Conservation (phyloP, 2,329 filamentous ascomycete species). For the Ceratocystis colombiana region DNA sequence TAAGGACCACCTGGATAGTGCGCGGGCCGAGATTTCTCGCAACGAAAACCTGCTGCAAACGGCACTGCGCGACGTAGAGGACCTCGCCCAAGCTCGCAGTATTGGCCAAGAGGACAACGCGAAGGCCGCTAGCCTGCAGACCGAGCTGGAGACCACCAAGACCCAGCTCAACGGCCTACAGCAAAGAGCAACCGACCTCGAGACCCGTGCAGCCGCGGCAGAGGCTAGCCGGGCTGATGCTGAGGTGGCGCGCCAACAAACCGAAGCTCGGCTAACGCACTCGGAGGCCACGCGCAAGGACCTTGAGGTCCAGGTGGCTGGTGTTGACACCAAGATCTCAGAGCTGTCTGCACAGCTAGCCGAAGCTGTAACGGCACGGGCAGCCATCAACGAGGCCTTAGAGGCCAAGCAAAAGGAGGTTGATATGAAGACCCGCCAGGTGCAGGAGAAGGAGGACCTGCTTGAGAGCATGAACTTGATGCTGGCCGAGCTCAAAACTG, state of each 20-base stretch:
- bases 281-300: slow-evolving; percentile 24
- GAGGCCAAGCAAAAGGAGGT: slow-evolving; percentile 37
- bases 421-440: slow-evolving; percentile 33
- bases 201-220: slow-evolving; percentile 21
- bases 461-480: slow-evolving; percentile 43
- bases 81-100: slow-evolving; percentile 27
- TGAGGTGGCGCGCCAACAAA: slow-evolving; percentile 26
- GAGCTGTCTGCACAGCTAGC: slow-evolving; percentile 34
- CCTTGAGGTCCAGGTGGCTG: slow-evolving; percentile 27
- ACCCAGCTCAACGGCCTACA: slow-evolving; percentile 36
- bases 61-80: slow-evolving; percentile 25
- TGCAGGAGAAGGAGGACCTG: slow-evolving; percentile 43
- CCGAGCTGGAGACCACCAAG: slow-evolving; percentile 37
- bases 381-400: slow-evolving; percentile 34
- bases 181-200: slow-evolving; percentile 27
- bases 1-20: slow-evolving; percentile 25
- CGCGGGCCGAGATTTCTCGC: slow-evolving; percentile 27
- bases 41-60: slow-evolving; percentile 30
- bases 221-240: slow-evolving; percentile 23
- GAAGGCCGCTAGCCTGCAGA: slow-evolving; percentile 32
- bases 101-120: slow-evolving; percentile 24
- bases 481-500: slow-evolving; percentile 51
- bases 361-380: slow-evolving; percentile 32
- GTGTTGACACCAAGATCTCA: slow-evolving; percentile 32
- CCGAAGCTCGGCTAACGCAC: slow-evolving; percentile 22